phyloP scores from a whole-genome alignment of 768 basidiomycete species.

The Favolaschia claudopus region DNA sequence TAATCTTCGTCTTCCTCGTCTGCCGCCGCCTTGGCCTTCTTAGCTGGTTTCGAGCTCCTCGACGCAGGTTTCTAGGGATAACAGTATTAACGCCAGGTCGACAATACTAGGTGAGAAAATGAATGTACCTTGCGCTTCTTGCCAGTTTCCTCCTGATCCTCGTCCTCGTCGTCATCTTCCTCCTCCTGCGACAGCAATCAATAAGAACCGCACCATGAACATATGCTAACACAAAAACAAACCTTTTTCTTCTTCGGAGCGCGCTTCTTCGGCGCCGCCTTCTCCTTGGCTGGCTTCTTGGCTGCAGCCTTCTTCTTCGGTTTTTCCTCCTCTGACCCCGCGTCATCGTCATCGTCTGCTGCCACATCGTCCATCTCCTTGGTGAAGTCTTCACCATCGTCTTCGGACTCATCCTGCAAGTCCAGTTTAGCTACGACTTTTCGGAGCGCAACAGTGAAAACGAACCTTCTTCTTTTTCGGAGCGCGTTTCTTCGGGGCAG shows the following conservation, averaged over 20 bases:
- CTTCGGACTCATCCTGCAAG: conserved; percentile 12
- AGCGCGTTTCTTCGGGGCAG: conserved; percentile 39
- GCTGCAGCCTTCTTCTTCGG: conserved; percentile 51
- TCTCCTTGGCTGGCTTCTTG: conserved; percentile 41
- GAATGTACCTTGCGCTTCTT: conserved; percentile 85
- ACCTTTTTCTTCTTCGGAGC: conserved; percentile 50
- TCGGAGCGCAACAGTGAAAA: no score
- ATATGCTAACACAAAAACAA: not conserved
- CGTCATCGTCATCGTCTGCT: conserved; percentile 37
- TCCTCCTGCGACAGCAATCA: conserved; percentile 29
- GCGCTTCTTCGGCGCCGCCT: conserved; percentile 38
- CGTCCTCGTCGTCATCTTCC: conserved; percentile 53
- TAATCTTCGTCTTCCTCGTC: conserved; percentile 50
- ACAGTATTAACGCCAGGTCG: not conserved
- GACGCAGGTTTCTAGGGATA: conserved; percentile 47
- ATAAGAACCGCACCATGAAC: not conserved
- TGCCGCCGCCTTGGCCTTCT: conserved; percentile 54
- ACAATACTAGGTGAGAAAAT: not conserved
- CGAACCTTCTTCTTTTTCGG: conserved; percentile 52
- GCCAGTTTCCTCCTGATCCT: conserved; percentile 52
- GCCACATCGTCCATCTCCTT: conserved; percentile 37
- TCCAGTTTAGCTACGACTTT: conserved; percentile 40
- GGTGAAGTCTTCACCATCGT: conserved; percentile 31
- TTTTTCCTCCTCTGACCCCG: conserved; percentile 46
- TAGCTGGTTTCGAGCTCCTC: conserved; percentile 54